Conservation (phyloP, 2,329 filamentous ascomycete species). For the Colletotrichum navitas region DNA sequence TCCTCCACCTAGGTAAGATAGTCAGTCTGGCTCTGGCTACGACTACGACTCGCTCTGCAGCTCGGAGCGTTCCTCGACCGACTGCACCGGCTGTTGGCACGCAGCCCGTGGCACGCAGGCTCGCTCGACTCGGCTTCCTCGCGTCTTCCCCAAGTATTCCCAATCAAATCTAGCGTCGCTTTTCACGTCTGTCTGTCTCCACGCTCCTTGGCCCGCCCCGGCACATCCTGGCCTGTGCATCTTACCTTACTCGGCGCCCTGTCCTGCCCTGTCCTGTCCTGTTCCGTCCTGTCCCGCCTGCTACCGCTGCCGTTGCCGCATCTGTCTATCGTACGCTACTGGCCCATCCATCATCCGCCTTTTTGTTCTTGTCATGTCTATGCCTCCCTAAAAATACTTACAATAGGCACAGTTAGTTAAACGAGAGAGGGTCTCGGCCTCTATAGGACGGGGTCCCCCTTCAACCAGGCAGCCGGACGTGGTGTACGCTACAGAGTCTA, state of each 20-base stretch:
- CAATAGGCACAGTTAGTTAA: background rate
- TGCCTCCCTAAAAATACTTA: background rate
- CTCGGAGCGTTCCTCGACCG: slow-evolving; percentile 10
- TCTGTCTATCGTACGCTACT: background rate
- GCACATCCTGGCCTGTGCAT: slow-evolving; percentile 16
- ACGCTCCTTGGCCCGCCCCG: slow-evolving; percentile 3
- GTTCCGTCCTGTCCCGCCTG: background rate
- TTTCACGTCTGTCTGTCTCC: slow-evolving; percentile 1
- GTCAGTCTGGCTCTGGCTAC: background rate
- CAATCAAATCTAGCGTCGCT: background rate
- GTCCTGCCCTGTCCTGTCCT: background rate
- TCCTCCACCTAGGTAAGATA: background rate
- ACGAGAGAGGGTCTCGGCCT: background rate
- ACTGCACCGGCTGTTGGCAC: background rate
- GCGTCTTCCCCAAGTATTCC: slow-evolving; percentile 2
- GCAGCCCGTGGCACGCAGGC: background rate
- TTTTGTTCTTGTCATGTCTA: background rate
- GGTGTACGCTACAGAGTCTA: background rate
- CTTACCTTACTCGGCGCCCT: slow-evolving; percentile 14
- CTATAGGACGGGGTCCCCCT: background rate
- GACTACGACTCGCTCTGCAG: slow-evolving; percentile 22
- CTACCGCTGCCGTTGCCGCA: background rate
- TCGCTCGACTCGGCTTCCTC: slow-evolving; percentile 29
- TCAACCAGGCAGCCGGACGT: background rate
- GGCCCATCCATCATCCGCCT: background rate